Conservation (phyloP, 2,329 filamentous ascomycete genomes). For the Aphanoascus verrucosus region DNA sequence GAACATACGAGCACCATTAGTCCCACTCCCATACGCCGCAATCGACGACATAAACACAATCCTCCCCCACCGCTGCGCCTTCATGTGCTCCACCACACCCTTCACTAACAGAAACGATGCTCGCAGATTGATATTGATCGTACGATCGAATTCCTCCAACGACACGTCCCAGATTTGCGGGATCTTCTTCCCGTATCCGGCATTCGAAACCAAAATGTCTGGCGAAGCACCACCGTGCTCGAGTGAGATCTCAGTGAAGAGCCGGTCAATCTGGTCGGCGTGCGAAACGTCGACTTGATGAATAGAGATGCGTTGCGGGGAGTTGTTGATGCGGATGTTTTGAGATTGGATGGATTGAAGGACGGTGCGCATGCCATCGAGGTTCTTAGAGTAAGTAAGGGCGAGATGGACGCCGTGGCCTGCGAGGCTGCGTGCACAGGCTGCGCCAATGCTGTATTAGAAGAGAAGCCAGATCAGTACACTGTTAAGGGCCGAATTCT, state of each 20-base stretch:
- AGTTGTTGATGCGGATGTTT: conserved; percentile 11
- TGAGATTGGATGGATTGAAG: conserved; percentile 32
- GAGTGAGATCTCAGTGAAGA: conserved; percentile 46
- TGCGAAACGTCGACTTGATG: conserved; percentile 51
- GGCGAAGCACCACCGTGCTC: conserved; percentile 44
- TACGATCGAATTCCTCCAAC: conserved; percentile 55
- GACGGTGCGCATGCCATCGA: conserved; percentile 38
- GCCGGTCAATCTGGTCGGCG: conserved; percentile 42
- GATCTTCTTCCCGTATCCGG: conserved; percentile 55
- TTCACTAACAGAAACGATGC: conserved; percentile 54
- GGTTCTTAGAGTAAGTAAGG: conserved; percentile 48
- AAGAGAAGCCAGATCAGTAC: neutral
- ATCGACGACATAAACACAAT: conserved; percentile 56
- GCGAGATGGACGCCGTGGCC: conserved; percentile 45
- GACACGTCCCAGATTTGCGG: conserved; percentile 47
- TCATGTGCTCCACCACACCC: conserved; percentile 51
- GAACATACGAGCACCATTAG: conserved; percentile 48
- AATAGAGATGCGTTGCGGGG: conserved; percentile 37
- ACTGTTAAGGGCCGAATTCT: neutral
- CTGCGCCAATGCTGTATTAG: conserved; percentile 47
- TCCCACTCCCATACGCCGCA: conserved; percentile 51
- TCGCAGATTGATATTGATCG: conserved; percentile 51
- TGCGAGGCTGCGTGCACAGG: conserved; percentile 48
- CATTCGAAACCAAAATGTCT: conserved; percentile 57
- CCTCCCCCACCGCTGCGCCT: conserved; percentile 49